A percentile compares a stretch with the other conserved stretches of the same genome.
These are phyloP conservation scores for Zasmidium angulare DNA, from an alignment of 2,329 filamentous ascomycete species.

Conservation along the genomic window DNA sequence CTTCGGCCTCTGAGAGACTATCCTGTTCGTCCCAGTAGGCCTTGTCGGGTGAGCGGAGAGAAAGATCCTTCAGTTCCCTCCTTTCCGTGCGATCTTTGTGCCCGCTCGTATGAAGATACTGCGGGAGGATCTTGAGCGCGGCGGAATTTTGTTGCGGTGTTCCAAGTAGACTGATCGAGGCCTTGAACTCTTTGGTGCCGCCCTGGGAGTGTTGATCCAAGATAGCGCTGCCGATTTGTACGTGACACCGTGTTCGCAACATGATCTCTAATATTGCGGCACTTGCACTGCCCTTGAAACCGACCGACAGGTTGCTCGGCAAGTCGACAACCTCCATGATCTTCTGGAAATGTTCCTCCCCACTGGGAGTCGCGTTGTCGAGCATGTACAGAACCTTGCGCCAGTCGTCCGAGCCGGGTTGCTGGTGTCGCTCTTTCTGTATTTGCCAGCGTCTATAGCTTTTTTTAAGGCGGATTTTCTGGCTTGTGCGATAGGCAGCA, in stretches of 20 bases:
- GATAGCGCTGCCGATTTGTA: constrained; percentile 16
- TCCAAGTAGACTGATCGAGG: constrained; percentile 1
- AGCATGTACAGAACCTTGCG: constrained; percentile 17
- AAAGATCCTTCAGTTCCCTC: not conserved
- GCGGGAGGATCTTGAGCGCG: constrained; percentile 7
- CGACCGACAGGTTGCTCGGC: constrained; percentile 18
- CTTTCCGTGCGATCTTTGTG: not conserved
- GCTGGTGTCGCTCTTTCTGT: constrained; percentile 11
- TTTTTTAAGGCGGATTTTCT: not conserved
- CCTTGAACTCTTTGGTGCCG: not conserved
- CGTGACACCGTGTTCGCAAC: constrained; percentile 32
- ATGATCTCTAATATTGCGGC: constrained; percentile 30
- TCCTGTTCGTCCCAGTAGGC: not conserved
- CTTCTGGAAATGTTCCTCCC: constrained; percentile 13
- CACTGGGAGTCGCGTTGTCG: constrained; percentile 15
- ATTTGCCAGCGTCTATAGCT: not conserved
- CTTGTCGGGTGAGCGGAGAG: not conserved
- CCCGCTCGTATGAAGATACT: not conserved
- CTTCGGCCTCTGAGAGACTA: not conserved
- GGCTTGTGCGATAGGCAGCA: not conserved
- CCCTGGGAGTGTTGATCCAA: not conserved
- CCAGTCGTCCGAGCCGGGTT: constrained; percentile 12
- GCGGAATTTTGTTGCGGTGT: not conserved
- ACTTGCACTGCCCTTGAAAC: constrained; percentile 20
- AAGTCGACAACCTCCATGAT: constrained; percentile 24